Evolutionary conservation across 176 grass and related monocot genomes (phyloP), one percentile per base, ranked within the genome.

Genomic region (Calamus simplicifolius): DNA sequence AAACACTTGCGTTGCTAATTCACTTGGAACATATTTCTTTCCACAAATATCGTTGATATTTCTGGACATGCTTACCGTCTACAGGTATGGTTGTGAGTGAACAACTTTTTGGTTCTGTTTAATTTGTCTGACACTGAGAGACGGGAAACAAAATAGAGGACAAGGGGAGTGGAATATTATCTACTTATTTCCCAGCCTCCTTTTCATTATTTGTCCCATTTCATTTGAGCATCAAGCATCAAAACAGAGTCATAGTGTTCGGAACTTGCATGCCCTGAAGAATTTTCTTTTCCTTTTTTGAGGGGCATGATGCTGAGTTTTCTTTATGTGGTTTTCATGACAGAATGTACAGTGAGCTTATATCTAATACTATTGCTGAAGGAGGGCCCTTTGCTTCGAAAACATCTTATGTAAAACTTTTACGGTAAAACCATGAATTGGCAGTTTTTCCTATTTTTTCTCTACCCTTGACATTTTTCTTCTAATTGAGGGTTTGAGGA

Each of bases 291-390:
- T 80, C 19, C 17, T 63, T 19, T 28, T 8, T 19, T 30, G 25
- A 31, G 5, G 6, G 18, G 68, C 59, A 25, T 23, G 25, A 50
- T 49, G 15, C 49, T 71, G 64, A 78, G 49, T 29, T 19, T 25
- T 19, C 13, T 62, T 30, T 66, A 49, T 54, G 50, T 62, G 63
- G 38, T 63, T 19, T 63, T 68, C 15, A 28, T 65, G 73, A 64
- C 82, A 99, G 94, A 83, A 99, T 99, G 94, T 99, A 99, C 79
- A 99, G 94, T 7, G 94, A 99, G 60, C 79, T 99, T 56, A 87
- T 99, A 65, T 99, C 94, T 52, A 99, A 59, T 68, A 99, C 87
- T 48, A 99, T 99, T 76, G 79, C 85, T 67, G 94, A 89, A 83
- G 94, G 94, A 26, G 94, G 94, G 7, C 94, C 94, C 17, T 99